phyloP scores from a whole-genome alignment of 371 early-diverging fungal genomes.

The Mortierella sp. region DNA sequence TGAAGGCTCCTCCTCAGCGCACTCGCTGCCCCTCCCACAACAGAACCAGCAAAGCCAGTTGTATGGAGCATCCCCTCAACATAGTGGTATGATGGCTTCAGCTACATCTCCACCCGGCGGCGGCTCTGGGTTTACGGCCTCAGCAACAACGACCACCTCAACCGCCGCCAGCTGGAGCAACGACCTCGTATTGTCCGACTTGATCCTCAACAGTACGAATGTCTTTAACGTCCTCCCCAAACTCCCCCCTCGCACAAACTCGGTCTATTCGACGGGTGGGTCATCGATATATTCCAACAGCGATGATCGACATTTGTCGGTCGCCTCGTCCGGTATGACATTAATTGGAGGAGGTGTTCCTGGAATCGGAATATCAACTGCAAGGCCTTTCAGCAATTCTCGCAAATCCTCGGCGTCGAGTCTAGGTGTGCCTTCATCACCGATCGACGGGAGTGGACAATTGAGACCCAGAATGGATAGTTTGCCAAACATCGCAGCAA shows the following conservation, averaged over 20 bases:
- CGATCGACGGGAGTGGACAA: constrained; percentile 25
- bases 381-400: constrained; percentile 18
- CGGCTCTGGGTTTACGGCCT: background rate
- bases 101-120: background rate
- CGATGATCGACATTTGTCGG: constrained; percentile 17
- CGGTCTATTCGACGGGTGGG: constrained; percentile 13
- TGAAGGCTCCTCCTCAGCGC: background rate
- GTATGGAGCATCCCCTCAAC: constrained; percentile 12
- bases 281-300: constrained; percentile 1
- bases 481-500: background rate
- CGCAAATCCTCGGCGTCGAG: constrained; percentile 34
- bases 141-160: constrained; percentile 30
- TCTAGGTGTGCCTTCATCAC: constrained; percentile 31
- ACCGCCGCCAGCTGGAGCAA: constrained; percentile 54
- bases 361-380: background rate
- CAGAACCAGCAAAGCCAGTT: constrained; percentile 6
- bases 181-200: constrained; percentile 45
- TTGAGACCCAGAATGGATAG: constrained; percentile 44
- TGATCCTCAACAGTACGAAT: constrained; percentile 45
- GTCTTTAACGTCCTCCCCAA: constrained; percentile 53
- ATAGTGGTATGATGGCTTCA: background rate
- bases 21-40: background rate
- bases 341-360: background rate
- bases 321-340: constrained; percentile 3
- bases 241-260: constrained; percentile 31